Percentiles rank a stretch among this genome's conserved stretches.
phyloP scores from a whole-genome alignment of 2,329 filamentous ascomycete species.

The Ophiognomonia clavigignenti-juglandacearum region DNA sequence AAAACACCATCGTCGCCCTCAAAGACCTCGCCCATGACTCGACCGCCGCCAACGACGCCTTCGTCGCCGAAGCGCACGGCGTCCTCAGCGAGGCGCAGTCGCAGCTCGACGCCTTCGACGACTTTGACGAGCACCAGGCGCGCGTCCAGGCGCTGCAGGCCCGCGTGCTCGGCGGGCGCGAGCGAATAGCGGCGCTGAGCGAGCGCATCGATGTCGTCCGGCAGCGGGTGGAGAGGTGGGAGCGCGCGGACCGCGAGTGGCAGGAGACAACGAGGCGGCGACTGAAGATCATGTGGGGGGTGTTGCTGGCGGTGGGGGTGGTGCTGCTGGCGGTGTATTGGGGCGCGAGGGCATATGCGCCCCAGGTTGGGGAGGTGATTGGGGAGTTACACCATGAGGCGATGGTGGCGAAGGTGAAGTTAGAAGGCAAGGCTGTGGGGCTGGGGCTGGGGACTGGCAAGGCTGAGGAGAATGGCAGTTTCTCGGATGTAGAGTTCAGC shows the following conservation, averaged over 20 bases:
- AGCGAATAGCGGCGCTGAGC: slow-evolving; percentile 55
- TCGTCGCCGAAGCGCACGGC: slow-evolving; percentile 54
- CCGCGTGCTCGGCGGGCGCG: slow-evolving; percentile 55
- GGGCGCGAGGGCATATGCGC: slow-evolving; percentile 13
- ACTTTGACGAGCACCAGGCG: slow-evolving; percentile 60
- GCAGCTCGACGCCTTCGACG: slow-evolving; percentile 56
- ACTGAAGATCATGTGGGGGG: slow-evolving; percentile 59
- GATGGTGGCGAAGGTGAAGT: slow-evolving; percentile 7
- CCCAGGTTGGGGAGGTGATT: slow-evolving; percentile 9
- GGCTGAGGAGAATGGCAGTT: slow-evolving; percentile 22
- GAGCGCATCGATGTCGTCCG: slow-evolving; percentile 60
- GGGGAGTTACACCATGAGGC: slow-evolving; percentile 9
- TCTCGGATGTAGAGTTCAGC: slow-evolving; percentile 21
- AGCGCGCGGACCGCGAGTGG: slow-evolving; percentile 61
- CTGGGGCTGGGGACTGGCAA: neutral
- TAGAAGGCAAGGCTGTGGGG: neutral
- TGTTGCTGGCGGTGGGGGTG: slow-evolving; percentile 45
- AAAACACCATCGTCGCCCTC: slow-evolving; percentile 58
- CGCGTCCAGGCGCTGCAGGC: slow-evolving; percentile 58
- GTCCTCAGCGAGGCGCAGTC: slow-evolving; percentile 55
- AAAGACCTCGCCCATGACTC: slow-evolving; percentile 63
- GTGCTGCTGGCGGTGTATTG: slow-evolving; percentile 40
- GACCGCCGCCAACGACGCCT: slow-evolving; percentile 51
- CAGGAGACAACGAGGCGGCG: slow-evolving; percentile 62
- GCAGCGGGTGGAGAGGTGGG: slow-evolving; percentile 61